Evolutionary conservation across 148 eudicot genomes (phyloP).

Genomic region (Limonium bicolor): DNA sequence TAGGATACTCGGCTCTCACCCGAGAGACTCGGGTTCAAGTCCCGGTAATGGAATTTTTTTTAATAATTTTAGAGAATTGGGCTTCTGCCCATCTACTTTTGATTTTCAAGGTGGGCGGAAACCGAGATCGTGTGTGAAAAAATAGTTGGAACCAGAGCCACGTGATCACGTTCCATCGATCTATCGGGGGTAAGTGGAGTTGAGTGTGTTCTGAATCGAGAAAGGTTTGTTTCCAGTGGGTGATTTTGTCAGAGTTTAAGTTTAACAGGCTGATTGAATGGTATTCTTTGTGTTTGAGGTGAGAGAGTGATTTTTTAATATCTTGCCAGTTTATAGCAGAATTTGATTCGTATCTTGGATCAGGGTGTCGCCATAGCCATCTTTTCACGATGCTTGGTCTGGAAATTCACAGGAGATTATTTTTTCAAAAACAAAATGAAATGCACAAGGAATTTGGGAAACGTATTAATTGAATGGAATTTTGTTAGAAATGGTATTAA

Average conservation of each 20-base stretch:
- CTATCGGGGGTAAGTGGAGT: slow-evolving; percentile 29
- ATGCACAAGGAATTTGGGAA: neutral
- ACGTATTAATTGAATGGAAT: neutral
- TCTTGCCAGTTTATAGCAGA: slow-evolving; percentile 49
- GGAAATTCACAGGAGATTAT: slow-evolving; percentile 3
- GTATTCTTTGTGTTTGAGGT: slow-evolving; percentile 19
- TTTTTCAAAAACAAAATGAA: too few species aligned
- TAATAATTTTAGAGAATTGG: too few species aligned
- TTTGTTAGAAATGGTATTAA: neutral
- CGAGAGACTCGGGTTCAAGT: slow-evolving; percentile 99
- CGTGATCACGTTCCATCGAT: too few species aligned
- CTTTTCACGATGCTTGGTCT: slow-evolving; percentile 32
- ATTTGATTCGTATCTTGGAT: slow-evolving; percentile 48
- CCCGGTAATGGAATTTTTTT: slow-evolving; percentile 78
- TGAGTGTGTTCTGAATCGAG: slow-evolving; percentile 27
- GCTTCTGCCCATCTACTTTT: too few species aligned
- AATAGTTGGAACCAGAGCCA: too few species aligned
- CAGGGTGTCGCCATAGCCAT: slow-evolving; percentile 49
- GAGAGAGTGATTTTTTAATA: slow-evolving; percentile 18
- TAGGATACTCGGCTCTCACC: slow-evolving; percentile 99
- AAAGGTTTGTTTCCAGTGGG: slow-evolving; percentile 29
- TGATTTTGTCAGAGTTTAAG: slow-evolving; percentile 35
- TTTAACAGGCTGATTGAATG: slow-evolving; percentile 46
- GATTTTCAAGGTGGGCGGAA: too few species aligned
- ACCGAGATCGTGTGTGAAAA: too few species aligned